Base-by-base conservation (phyloP, 306 rosid genomes). In the Acacia crassicarpa region DNA sequence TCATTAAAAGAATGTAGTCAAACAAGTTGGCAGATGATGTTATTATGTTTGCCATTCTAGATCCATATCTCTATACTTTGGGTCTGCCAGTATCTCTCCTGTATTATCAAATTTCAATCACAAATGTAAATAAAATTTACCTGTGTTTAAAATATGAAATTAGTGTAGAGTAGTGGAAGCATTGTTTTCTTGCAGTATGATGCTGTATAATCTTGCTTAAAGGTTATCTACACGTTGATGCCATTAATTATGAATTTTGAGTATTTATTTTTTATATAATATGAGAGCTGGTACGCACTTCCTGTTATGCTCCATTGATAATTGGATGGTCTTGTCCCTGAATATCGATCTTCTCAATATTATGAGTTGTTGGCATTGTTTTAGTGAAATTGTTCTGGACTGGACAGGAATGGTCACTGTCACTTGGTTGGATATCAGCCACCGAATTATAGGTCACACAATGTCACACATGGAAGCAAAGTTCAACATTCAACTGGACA, bases 381-480 rank as follows among this genome's bases (percentile, higher is more conserved):
- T 73, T 72, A 74, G 62, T 83, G 49, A 79, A 80, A 44, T 79
- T 83, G 59, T 66, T 87, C 66, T 80, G 85, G 86, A 80, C 84
- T 79, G 78, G 53, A 83, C 97, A 95, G 99, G 99, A 92, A 88
- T 81, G 54, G 75, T 71, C 87, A 90, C 73, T 93, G 99, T 91
- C 90, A 93, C 80, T 72, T 89, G 14, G 79, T 95, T 85, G 99
- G 99, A 75, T 83, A 71, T 89, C 94, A 87, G 70, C 82, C 90
- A 33, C 83, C 66, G 53, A 75, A 76, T 78, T 68, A 80, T 71
- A 86, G 51, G 74, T 70, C 87, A 80, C 84, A 43, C 16, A 80
- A 79, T 44, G 67, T 17, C 38, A 85, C 82, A 67, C 88, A 87
- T 84, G 85, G 82, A 83, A 74, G 20, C 10, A 75, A 61, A 13